Conservation (phyloP, 495 filamentous ascomycete genomes). For the Jackrogersella multiformis region DNA sequence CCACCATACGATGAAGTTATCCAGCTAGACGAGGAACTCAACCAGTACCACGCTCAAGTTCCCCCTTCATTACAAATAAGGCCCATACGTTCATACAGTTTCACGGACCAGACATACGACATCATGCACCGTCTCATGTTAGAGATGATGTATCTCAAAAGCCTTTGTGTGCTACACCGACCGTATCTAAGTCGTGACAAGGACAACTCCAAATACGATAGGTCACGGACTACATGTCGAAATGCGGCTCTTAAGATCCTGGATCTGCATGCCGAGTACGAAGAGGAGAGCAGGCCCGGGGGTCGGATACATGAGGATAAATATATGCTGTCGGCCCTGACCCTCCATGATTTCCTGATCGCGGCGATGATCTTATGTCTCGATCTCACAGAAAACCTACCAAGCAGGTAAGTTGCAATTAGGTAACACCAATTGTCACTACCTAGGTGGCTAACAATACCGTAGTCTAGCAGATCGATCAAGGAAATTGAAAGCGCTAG, state of each 20-base stretch:
- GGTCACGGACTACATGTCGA: constrained; percentile 51
- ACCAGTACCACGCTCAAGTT: constrained; percentile 42
- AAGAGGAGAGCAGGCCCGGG: constrained; percentile 49
- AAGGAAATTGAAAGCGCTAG: constrained; percentile 50
- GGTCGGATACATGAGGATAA: constrained; percentile 51
- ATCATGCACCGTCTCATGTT: constrained; percentile 52
- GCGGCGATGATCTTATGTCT: constrained; percentile 56
- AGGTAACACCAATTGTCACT: not conserved
- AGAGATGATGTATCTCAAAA: constrained; percentile 52
- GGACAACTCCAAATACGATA: constrained; percentile 42
- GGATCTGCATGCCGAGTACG: constrained; percentile 49
- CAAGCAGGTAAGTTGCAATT: constrained; percentile 32
- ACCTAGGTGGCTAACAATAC: constrained; percentile 7
- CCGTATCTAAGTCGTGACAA: constrained; percentile 49
- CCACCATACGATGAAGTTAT: constrained; percentile 48
- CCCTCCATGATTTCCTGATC: constrained; percentile 55
- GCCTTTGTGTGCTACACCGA: constrained; percentile 55
- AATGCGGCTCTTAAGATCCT: constrained; percentile 53
- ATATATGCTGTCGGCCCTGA: constrained; percentile 51
- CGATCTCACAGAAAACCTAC: constrained; percentile 49
- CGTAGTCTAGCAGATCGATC: constrained; percentile 40
- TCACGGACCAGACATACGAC: constrained; percentile 47
- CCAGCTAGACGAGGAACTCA: constrained; percentile 50
- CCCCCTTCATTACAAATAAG: constrained; percentile 44
- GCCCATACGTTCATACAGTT: constrained; percentile 47